Evolutionary conservation across 345 rosid genomes (phyloP), one percentile per base, ranked within the genome.

Genomic region (Rhodamnia argentea): DNA sequence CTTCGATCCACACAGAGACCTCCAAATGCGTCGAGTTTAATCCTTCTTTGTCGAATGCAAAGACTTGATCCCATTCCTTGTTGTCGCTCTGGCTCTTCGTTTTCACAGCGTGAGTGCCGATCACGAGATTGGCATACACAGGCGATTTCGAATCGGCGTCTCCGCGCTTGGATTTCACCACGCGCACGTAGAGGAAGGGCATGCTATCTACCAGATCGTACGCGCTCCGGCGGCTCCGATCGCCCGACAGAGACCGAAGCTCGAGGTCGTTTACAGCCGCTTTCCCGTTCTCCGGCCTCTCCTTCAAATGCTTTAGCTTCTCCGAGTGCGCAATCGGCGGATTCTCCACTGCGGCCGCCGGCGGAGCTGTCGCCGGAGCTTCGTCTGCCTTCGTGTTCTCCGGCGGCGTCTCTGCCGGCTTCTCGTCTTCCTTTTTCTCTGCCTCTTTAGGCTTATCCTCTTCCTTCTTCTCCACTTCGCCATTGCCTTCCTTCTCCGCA

Each of bases 51-150:
- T 95, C 98, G 84, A 95, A 96, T 0, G 99, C 96, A 52, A 96
- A 96, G 52, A 93, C 99, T 87, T 95, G 96, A 84, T 96, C 98
- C 99, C 99, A 94, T 32, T 95, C 98, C 89, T 90, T 94, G 82
- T 90, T 92, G 54, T 92, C 94, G 32, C 74, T 87, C 87, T 93
- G 94, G 81, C 88, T 87, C 85, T 92, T 94, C 76, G 98, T 95
- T 89, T 94, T 94, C 90, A 95, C 94, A 56, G 90, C 90, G 87
- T 92, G 94, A 44, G 99, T 96, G 12, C 98, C 98, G 44, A 96
- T 94, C 89, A 92, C 93, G 5, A 96, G 94, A 92, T 94, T 95
- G 3, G 96, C 98, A 82, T 92, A 89, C 5, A 88, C 75, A 9
- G 95, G 90, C 40, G 18, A 84, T 40, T 84, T 91, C 1, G 93